These are phyloP conservation scores for Guadua angustifolia DNA, from an alignment of 176 grass and related monocot species.

Conservation along the genomic window DNA sequence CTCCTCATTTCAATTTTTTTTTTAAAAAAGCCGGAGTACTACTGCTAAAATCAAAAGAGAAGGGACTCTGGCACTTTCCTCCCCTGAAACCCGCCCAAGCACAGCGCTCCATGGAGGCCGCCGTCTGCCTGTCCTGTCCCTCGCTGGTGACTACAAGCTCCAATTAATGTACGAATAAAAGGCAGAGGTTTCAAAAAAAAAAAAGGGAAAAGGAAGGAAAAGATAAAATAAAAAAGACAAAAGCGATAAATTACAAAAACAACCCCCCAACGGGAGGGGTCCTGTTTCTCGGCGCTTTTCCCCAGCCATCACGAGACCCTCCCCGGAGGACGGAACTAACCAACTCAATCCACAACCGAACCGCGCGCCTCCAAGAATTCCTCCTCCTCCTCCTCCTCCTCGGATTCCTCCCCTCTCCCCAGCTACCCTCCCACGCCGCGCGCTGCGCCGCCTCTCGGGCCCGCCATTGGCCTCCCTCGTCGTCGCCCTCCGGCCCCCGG, in stretches of 20 bases:
- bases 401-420: constrained; percentile 43
- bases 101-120: constrained; percentile 33
- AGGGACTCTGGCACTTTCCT: constrained; percentile 10
- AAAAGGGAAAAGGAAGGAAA: too few species aligned
- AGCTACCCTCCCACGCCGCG: constrained; percentile 19
- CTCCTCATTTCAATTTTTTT: background rate
- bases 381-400: constrained; percentile 36
- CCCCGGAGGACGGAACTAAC: constrained; percentile 33
- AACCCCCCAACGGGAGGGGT: constrained; percentile 36
- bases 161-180: constrained; percentile 42
- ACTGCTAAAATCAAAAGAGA: background rate
- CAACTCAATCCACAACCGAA: constrained; percentile 45
- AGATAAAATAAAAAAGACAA: constrained; percentile 45
- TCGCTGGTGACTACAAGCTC: constrained; percentile 29
- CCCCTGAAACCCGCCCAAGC: constrained; percentile 31
- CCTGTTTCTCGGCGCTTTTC: constrained; percentile 53
- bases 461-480: constrained; percentile 18
- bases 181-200: constrained; percentile 48
- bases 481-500: constrained; percentile 20
- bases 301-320: constrained; percentile 58
- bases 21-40: background rate
- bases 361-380: constrained; percentile 38
- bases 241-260: constrained; percentile 45
- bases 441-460: background rate
- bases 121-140: constrained; percentile 24